Conservation (phyloP, 805 yeast genomes). For the Candida vaughaniae region DNA sequence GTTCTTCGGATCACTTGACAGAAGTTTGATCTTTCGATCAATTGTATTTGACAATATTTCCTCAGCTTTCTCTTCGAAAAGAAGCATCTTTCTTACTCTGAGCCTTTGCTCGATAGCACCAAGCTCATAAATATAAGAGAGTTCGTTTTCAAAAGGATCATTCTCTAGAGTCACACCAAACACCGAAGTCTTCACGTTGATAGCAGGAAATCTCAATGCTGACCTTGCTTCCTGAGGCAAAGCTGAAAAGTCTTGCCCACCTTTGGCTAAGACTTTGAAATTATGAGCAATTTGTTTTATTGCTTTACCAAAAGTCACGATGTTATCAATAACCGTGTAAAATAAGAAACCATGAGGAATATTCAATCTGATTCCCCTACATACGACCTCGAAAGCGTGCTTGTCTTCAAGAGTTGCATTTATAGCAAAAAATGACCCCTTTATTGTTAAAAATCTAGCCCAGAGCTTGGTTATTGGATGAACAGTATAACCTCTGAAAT, state of each 20-base stretch:
- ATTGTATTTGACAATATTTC: conserved; percentile 14
- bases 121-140: conserved; percentile 61
- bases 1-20: background rate
- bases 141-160: conserved; percentile 83
- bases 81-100: conserved; percentile 50
- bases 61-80: conserved; percentile 31
- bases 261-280: conserved; percentile 31
- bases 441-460: conserved; percentile 37
- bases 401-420: conserved; percentile 15
- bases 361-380: conserved; percentile 45
- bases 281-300: conserved; percentile 58
- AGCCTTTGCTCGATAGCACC: conserved; percentile 66
- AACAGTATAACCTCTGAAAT: conserved; percentile 45
- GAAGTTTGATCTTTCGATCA: conserved; percentile 8
- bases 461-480: conserved; percentile 50
- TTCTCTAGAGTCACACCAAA: conserved; percentile 72
- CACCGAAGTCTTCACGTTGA: conserved; percentile 54
- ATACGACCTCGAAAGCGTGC: conserved; percentile 19
- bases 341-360: conserved; percentile 76
- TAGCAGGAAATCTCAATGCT: conserved; percentile 51
- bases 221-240: conserved; percentile 37
- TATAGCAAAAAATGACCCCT: conserved; percentile 15
- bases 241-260: conserved; percentile 27
- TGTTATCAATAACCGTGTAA: conserved; percentile 77
- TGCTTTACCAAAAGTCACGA: conserved; percentile 66